Base-by-base conservation (phyloP, 2,329 filamentous ascomycete genomes). In the Incumbomyces lentus region DNA sequence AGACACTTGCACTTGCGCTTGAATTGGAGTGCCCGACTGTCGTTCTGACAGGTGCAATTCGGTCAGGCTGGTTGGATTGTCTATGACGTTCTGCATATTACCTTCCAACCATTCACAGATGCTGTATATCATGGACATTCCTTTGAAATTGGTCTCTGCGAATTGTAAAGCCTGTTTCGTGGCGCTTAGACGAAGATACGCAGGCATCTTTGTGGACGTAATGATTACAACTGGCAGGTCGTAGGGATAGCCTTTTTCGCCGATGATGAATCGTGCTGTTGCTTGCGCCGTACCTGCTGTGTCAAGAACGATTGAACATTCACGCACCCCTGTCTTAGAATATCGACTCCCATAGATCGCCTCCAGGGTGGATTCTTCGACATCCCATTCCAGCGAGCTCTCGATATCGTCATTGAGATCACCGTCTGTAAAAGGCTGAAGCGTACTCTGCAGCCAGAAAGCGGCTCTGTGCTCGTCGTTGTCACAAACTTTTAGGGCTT, bases 131-230 rank as follows among this genome's bases (percentile, higher is more conserved):
- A 94, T 95, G 33, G 87, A 85, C 60, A 93, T 87, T 18, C 87
- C 90, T 12, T 82, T 68, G 26, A 94, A 73, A 22, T 80, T 79
- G 41, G 81, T 74, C 41, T 78, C 70, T 2, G 88, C 81, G 60
- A 90, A 80, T 3, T 76, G 71, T 4, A 95, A 69, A 1, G 82
- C 80, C 63, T 84, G 81, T 56, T 86, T 82, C 57, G 92, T 78
- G 32, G 95, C 81, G 59, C 88, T 95, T 10, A 98, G 72, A 50
- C 90, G 86, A 59, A 96, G 93, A 59, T 98, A 95, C 2, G 92
- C 87, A 16, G 92, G 92, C 32, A 57, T n/a, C n/a, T 49, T 42
- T 17, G 46, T 40, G 11, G 96, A 74, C 10, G 78, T 67, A 43
- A 76, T 76, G 19, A 80, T 73, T 8, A 93, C 75, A 1, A 81